A percentile compares a stretch with the other conserved stretches of the same genome.
Evolutionary conservation across 2,329 filamentous ascomycete genomes (phyloP).

Genomic region (Xylariales sp.): DNA sequence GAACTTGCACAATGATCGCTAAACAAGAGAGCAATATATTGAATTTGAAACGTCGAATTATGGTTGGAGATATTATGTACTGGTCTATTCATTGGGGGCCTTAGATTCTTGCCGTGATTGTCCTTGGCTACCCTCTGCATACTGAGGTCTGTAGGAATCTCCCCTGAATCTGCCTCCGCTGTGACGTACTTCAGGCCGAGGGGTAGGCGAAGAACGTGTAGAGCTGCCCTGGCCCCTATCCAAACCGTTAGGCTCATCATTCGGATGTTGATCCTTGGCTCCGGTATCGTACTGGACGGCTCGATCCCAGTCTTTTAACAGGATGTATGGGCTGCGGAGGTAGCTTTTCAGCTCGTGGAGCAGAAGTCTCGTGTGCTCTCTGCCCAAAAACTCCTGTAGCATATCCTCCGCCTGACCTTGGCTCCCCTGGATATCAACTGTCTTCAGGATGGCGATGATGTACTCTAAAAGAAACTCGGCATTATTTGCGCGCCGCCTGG

Average conservation of each 20-base stretch:
- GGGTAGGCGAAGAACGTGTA: background rate
- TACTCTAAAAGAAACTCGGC: conserved; percentile 85
- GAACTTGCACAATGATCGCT: too few species aligned
- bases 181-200: background rate
- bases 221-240: background rate
- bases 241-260: background rate
- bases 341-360: conserved; percentile 82
- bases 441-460: conserved; percentile 77
- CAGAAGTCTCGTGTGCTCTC: conserved; percentile 68
- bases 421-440: conserved; percentile 75
- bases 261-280: conserved; percentile 10
- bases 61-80: too few species aligned
- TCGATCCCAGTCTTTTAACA: conserved; percentile 73
- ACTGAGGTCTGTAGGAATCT: background rate
- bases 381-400: conserved; percentile 72
- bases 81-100: too few species aligned
- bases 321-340: conserved; percentile 73
- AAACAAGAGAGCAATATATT: too few species aligned
- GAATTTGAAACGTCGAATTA: too few species aligned
- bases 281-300: conserved; percentile 62
- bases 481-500: conserved; percentile 55
- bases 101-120: too few species aligned
- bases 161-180: background rate
- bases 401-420: conserved; percentile 76
- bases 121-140: too few species aligned